These are phyloP conservation scores for Eutrema yunnanense DNA, from an alignment of 345 rosid species.

Conservation along the genomic window DNA sequence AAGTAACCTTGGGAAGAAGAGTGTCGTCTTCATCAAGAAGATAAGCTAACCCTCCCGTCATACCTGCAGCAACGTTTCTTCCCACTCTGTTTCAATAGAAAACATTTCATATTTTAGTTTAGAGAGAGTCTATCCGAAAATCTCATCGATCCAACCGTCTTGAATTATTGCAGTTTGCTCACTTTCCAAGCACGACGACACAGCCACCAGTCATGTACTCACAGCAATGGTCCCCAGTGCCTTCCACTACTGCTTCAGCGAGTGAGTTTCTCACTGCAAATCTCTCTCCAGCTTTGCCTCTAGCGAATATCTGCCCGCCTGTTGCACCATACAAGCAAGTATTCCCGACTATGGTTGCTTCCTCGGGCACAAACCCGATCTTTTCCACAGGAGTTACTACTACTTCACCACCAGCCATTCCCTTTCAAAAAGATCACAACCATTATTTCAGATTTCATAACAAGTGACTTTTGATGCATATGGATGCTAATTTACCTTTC, in stretches of 20 bases:
- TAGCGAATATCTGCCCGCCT: slow-evolving; percentile 88
- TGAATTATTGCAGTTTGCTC: slow-evolving; percentile 25
- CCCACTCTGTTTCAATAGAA: slow-evolving; percentile 66
- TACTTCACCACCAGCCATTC: slow-evolving; percentile 99
- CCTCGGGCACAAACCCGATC: slow-evolving; percentile 82
- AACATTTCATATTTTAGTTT: neutral
- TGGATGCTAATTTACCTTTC: slow-evolving; percentile 57
- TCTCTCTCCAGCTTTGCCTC: slow-evolving; percentile 97
- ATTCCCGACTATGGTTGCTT: slow-evolving; percentile 92
- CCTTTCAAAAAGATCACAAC: slow-evolving; percentile 38
- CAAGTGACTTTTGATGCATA: neutral
- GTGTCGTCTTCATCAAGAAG: slow-evolving; percentile 87
- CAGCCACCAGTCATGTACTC: slow-evolving; percentile 99
- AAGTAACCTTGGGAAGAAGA: slow-evolving; percentile 73
- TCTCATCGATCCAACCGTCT: neutral
- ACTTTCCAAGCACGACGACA: slow-evolving; percentile 95
- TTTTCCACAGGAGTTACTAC: slow-evolving; percentile 74
- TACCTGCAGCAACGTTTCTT: slow-evolving; percentile 98
- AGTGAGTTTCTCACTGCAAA: slow-evolving; percentile 99
- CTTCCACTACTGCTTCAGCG: slow-evolving; percentile 97
- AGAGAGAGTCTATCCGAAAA: neutral
- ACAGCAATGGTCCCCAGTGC: slow-evolving; percentile 96
- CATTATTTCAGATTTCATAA: neutral
- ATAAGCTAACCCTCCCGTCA: slow-evolving; percentile 98
- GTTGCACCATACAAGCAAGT: slow-evolving; percentile 98